These are phyloP conservation scores for Punica granatum DNA, from an alignment of 345 rosid species.

Conservation along the genomic window DNA sequence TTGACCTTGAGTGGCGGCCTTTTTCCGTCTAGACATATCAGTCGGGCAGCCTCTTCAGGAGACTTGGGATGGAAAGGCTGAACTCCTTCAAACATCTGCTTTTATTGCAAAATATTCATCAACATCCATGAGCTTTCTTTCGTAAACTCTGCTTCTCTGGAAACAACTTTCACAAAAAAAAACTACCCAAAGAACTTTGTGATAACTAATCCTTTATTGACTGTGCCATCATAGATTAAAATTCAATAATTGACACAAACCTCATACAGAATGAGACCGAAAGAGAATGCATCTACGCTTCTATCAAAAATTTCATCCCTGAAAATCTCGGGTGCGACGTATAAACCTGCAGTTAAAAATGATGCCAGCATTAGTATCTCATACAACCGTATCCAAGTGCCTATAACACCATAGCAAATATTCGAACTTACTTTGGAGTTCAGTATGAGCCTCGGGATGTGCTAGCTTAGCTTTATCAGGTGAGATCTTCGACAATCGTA, in stretches of 20 bases:
- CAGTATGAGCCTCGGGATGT: slow-evolving; percentile 31
- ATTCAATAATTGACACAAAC: slow-evolving; percentile 27
- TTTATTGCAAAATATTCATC: neutral
- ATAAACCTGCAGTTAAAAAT: slow-evolving; percentile 37
- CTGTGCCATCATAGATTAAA: neutral
- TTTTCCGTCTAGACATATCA: slow-evolving; percentile 60
- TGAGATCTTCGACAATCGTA: slow-evolving; percentile 47
- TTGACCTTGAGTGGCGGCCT: slow-evolving; percentile 68
- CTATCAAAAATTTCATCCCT: slow-evolving; percentile 54
- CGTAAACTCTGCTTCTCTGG: too few species aligned
- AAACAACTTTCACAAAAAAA: too few species aligned
- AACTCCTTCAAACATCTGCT: slow-evolving; percentile 83
- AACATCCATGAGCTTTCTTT: neutral
- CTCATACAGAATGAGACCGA: slow-evolving; percentile 81
- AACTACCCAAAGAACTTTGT: too few species aligned
- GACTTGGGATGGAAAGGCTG: slow-evolving; percentile 67
- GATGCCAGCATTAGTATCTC: neutral
- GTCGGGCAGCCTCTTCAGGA: slow-evolving; percentile 51
- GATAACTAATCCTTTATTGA: too few species aligned
- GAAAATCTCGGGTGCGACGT: slow-evolving; percentile 79
- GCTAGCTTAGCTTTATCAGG: slow-evolving; percentile 50
- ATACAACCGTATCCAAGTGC: neutral
- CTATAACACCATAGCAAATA: neutral
- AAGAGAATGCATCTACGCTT: slow-evolving; percentile 78
- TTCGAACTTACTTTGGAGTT: slow-evolving; percentile 50